Percentiles rank a stretch among this genome's conserved stretches.
Conservation (phyloP, 208 protist genomes). For the Crithidia brevicula region DNA sequence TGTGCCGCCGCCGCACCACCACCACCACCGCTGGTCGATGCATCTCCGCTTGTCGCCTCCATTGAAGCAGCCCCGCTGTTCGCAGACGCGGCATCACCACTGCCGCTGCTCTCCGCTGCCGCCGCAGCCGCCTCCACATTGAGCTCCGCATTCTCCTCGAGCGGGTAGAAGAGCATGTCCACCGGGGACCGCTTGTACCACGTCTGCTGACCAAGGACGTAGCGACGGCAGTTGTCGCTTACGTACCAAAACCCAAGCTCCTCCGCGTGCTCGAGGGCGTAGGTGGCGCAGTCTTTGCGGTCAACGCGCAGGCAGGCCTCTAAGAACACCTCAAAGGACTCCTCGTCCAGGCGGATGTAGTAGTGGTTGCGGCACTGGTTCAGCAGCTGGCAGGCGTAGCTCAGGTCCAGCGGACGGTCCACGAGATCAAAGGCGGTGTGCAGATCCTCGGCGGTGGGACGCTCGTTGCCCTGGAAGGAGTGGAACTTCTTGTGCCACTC, state of each 20-base stretch:
- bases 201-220: conserved; percentile 77
- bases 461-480: conserved; percentile 81
- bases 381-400: conserved; percentile 89
- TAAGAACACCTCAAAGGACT: conserved; percentile 88
- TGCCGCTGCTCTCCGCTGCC: background rate
- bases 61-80: background rate
- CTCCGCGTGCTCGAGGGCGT: conserved; percentile 79
- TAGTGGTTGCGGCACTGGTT: conserved; percentile 85
- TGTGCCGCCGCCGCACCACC: background rate
- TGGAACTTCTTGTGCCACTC: conserved; percentile 89
- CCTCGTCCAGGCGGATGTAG: conserved; percentile 75
- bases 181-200: conserved; percentile 85
- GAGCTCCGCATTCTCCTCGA: conserved; percentile 79
- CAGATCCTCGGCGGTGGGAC: conserved; percentile 85
- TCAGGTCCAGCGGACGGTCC: conserved; percentile 89
- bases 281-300: conserved; percentile 85
- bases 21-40: background rate
- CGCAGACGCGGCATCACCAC: background rate
- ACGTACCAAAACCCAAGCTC: conserved; percentile 87
- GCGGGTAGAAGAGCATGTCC: conserved; percentile 80
- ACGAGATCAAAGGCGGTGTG: conserved; percentile 91
- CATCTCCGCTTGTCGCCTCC: background rate
- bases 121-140: conserved; percentile 42
- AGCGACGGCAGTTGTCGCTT: conserved; percentile 78
- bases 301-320: conserved; percentile 90